Evolutionary conservation across 305 asterid genomes (phyloP).

Genomic region (Solanum hybrid): DNA sequence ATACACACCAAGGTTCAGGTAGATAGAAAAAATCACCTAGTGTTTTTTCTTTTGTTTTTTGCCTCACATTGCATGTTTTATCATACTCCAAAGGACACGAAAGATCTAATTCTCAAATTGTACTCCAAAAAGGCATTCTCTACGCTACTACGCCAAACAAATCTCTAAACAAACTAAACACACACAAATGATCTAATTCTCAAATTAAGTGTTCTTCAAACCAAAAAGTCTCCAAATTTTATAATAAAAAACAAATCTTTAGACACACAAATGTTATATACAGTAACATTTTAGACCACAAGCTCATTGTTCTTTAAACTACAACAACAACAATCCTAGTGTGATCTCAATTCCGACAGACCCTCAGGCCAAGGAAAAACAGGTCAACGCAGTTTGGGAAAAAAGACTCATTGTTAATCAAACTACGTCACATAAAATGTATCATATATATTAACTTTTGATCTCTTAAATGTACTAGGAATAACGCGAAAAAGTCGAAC

Average conservation of each 20-base stretch:
- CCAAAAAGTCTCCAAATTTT: neutral
- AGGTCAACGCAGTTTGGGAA: neutral
- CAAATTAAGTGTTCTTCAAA: neutral
- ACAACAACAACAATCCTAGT: neutral
- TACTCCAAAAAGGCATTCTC: neutral
- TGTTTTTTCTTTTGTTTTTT: neutral
- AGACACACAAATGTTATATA: neutral
- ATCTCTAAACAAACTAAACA: neutral
- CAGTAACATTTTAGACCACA: neutral
- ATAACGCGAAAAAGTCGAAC: neutral
- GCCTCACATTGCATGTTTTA: neutral
- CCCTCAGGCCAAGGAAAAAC: neutral
- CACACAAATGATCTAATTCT: neutral
- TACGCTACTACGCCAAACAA: neutral
- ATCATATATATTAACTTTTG: neutral
- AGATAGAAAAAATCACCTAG: neutral
- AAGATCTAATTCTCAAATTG: neutral
- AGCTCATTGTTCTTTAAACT: neutral
- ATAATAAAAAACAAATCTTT: neutral
- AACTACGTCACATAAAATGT: neutral
- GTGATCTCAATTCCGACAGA: neutral
- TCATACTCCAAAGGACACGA: neutral
- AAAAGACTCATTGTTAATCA: neutral
- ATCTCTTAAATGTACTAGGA: neutral
- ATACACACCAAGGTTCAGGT: neutral